Evolutionary conservation across 768 basidiomycete genomes (phyloP).

Genomic region (Podaxis mareebaensis): DNA sequence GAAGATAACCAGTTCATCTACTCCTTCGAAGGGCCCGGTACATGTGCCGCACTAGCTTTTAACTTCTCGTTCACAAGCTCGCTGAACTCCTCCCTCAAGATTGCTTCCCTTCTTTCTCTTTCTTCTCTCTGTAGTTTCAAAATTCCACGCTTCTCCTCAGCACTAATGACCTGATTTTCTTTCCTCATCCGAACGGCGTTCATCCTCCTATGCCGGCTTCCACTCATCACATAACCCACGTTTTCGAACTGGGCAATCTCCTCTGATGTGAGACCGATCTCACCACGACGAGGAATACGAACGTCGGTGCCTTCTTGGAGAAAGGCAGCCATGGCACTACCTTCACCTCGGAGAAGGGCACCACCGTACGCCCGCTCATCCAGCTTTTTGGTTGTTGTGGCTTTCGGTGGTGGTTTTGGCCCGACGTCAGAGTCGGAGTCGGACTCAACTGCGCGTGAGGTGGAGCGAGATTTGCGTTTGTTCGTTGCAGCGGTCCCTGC

Average conservation of each 20-base stretch:
- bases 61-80: constrained; percentile 79
- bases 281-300: constrained; percentile 98
- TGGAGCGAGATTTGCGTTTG: constrained; percentile 1
- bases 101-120: constrained; percentile 84
- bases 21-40: constrained; percentile 9
- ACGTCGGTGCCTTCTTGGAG: constrained; percentile 78
- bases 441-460: constrained; percentile 20
- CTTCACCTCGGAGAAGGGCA: constrained; percentile 91
- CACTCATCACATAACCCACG: constrained; percentile 98
- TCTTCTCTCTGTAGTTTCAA: constrained; percentile 95
- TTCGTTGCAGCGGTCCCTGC: background rate
- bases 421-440: constrained; percentile 74
- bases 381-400: constrained; percentile 47
- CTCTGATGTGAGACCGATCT: constrained; percentile 89
- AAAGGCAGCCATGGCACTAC: constrained; percentile 97
- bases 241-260: constrained; percentile 87
- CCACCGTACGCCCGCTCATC: constrained; percentile 90
- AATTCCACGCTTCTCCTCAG: constrained; percentile 97
- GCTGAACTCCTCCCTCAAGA: constrained; percentile 87
- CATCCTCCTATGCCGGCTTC: constrained; percentile 93
- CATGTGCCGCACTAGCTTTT: constrained; percentile 37
- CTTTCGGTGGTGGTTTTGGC: constrained; percentile 63
- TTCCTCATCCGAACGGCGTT: constrained; percentile 98
- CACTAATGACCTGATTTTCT: constrained; percentile 99
- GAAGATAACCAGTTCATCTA: background rate